Evolutionary conservation across 805 yeast species (phyloP).

Genomic region (Candida sakaeoensis): DNA sequence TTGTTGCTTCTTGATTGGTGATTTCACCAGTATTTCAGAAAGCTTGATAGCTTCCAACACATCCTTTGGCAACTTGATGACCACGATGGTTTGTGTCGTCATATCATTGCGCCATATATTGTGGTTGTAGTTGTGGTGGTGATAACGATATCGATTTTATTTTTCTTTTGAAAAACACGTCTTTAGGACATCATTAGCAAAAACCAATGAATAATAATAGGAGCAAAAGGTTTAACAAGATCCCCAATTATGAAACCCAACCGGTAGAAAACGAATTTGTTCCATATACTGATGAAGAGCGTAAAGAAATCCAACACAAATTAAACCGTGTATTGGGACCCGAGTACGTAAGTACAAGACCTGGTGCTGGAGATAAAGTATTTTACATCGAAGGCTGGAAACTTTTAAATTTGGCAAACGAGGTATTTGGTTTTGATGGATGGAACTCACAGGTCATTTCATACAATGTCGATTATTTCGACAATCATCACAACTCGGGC

Average conservation of each 20-base stretch:
- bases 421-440: conserved; percentile 78
- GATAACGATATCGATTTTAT: not conserved
- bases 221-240: not conserved
- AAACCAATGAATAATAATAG: conserved; percentile 2
- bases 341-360: conserved; percentile 69
- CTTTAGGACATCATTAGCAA: not conserved
- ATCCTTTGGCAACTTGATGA: conserved; percentile 1
- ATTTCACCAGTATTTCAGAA: conserved; percentile 7
- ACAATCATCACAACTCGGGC: conserved; percentile 51
- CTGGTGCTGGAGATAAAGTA: conserved; percentile 67
- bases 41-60: conserved; percentile 7
- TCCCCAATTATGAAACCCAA: not conserved
- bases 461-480: conserved; percentile 67
- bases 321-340: conserved; percentile 57
- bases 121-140: not conserved
- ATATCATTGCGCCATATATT: conserved; percentile 2
- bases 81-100: not conserved
- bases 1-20: conserved; percentile 13
- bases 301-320: conserved; percentile 28
- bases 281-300: conserved; percentile 30
- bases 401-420: conserved; percentile 74
- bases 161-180: conserved; percentile 4
- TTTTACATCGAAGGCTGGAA: conserved; percentile 83
- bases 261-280: not conserved
- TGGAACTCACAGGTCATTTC: conserved; percentile 73